Percentiles rank a stretch among this genome's conserved stretches.
These are phyloP conservation scores for Bruguiera parviflora DNA, from an alignment of 345 rosid genomes.

Conservation along the genomic window DNA sequence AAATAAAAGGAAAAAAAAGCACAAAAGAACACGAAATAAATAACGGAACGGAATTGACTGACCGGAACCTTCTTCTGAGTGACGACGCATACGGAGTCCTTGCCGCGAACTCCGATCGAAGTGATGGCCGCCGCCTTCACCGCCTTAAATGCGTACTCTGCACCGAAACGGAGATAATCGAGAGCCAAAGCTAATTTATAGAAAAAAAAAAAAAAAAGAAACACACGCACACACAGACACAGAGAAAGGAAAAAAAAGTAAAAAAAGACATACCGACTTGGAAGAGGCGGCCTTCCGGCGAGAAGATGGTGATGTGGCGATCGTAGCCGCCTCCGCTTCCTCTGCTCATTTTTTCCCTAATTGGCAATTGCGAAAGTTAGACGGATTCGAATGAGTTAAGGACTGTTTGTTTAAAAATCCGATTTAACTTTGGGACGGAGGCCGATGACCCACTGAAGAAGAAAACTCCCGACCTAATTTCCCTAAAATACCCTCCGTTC, in stretches of 20 bases:
- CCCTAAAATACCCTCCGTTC: constrained; percentile 7
- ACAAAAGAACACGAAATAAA: background rate
- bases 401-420: background rate
- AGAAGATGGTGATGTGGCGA: constrained; percentile 86
- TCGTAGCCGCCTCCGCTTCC: constrained; percentile 88
- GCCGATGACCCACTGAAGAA: constrained; percentile 14
- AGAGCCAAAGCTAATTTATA: background rate
- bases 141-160: constrained; percentile 97
- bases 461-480: constrained; percentile 8
- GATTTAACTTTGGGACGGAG: background rate
- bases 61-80: constrained; percentile 99
- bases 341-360: constrained; percentile 54
- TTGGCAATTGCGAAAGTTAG: background rate
- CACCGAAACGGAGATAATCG: background rate
- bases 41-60: constrained; percentile 23
- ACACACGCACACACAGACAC: too few relatives aligned
- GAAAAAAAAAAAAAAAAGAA: background rate
- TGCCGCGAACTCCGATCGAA: constrained; percentile 92
- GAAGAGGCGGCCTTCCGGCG: constrained; percentile 88
- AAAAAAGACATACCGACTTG: constrained; percentile 56
- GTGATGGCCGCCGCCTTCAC: constrained; percentile 94
- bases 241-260: background rate
- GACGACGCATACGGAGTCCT: constrained; percentile 92
- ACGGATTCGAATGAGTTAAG: too few relatives aligned
- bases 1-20: constrained; percentile 1